Evolutionary conservation across 768 basidiomycete genomes (phyloP), one percentile per base, ranked within the genome.

Genomic region (Hortiboletus flavorubellus): DNA sequence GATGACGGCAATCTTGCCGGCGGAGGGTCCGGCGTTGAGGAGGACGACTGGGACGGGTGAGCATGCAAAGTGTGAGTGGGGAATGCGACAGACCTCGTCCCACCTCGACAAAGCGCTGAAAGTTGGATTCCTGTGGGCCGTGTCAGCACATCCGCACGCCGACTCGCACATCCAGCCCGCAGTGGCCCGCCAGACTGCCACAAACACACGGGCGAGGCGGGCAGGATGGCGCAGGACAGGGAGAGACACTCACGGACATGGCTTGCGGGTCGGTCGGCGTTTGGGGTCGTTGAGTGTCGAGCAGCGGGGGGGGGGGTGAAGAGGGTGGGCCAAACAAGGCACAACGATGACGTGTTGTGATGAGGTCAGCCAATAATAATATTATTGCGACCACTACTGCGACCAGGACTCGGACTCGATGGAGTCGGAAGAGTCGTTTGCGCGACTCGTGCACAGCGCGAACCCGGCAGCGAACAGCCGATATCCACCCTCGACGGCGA

Each of bases 41-140:
- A 98, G 93, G 73, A 98, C 93, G 59, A 98, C 93, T 64, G 12
- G 10, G 14, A 31, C 0, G 37, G 37, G 8, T 67, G 56, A 66
- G 59, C n/a, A 33, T 2, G 12, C 3, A n/a, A 34, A 21, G 5
- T 3, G 10, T 26, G 9, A 0, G 26, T 1, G 5, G 41, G 43
- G 21, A 26, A 46, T 3, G 33, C 30, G 23, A 56, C 46, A 14
- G 47, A 92, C 90, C 91, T 70, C 96, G 91, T 71, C 96, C 96
- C 72, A 98, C 93, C 85, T 99, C 91, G 70, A 98, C 95, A 76
- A 96, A 98, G 59, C 93, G 91, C 77, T 88, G 87, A 83, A 98
- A 98, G 73, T 86, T 93, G 68, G 91, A 94, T 63, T 86, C 80
- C 84, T 89, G 65, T 9, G 30, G 30, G 45, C 37, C 37, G 10